Percentiles rank a stretch among this genome's conserved stretches.
Evolutionary conservation across 108 stramenopile species (phyloP).

Genomic region (Cyclostephanos tholiformis): DNA sequence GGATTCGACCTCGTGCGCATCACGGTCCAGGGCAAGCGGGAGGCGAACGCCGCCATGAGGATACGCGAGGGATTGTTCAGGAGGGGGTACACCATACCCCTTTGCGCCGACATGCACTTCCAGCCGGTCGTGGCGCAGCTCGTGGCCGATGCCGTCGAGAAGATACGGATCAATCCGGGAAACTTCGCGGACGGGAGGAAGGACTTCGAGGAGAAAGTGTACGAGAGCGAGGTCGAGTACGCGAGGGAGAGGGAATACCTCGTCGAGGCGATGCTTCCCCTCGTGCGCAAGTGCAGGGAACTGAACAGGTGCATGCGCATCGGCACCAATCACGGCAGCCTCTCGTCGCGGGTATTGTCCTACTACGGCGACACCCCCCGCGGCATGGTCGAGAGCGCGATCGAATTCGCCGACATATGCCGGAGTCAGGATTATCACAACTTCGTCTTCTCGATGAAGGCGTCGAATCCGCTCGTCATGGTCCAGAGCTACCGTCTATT

Average conservation of each 20-base stretch:
- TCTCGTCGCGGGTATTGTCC: constrained; percentile 87
- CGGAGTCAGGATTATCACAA: constrained; percentile 94
- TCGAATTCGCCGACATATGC: constrained; percentile 98
- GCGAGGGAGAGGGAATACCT: constrained; percentile 77
- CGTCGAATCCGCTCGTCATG: constrained; percentile 97
- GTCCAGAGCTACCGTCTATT: constrained; percentile 94
- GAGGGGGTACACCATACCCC: constrained; percentile 93
- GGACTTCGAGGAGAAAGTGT: constrained; percentile 91
- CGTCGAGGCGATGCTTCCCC: constrained; percentile 84
- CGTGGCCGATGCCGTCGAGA: constrained; percentile 95
- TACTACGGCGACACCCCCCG: constrained; percentile 97
- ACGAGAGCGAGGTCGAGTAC: constrained; percentile 91
- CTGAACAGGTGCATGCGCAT: constrained; percentile 94
- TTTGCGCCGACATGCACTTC: constrained; percentile 99
- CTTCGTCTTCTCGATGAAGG: constrained; percentile 99
- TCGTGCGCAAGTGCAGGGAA: constrained; percentile 93
- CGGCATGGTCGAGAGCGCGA: constrained; percentile 97
- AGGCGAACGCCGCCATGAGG: constrained; percentile 84
- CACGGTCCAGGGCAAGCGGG: constrained; percentile 93
- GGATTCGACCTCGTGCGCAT: constrained; percentile 94
- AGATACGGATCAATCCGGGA: constrained; percentile 97
- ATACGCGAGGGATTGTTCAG: constrained; percentile 91
- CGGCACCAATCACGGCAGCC: constrained; percentile 95
- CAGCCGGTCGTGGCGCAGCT: constrained; percentile 89
- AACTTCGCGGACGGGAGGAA: constrained; percentile 97